These are phyloP conservation scores for Arabidopsis lyrata DNA, from an alignment of 441 rosid genomes.

Conservation along the genomic window DNA sequence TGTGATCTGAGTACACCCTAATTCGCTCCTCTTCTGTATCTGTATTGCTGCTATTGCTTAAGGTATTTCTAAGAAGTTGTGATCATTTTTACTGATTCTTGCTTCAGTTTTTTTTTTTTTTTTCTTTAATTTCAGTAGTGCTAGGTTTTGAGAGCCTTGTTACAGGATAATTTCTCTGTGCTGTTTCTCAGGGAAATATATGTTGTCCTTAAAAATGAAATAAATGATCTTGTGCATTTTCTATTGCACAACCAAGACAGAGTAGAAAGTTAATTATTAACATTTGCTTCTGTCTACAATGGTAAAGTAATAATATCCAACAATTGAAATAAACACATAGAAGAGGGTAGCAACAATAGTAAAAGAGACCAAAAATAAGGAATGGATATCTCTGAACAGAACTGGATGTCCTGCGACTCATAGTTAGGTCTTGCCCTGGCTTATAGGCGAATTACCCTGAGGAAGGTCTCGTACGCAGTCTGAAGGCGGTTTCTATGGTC, in stretches of 20 bases:
- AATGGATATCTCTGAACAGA: neutral
- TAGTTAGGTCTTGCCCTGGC: conserved; percentile 18
- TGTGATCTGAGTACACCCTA: conserved; percentile 18
- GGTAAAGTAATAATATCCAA: neutral
- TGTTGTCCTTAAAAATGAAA: neutral
- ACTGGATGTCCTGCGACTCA: neutral
- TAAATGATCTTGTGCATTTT: neutral
- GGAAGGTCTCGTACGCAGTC: conserved; percentile 52
- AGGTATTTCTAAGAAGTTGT: neutral
- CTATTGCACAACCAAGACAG: conserved; percentile 7
- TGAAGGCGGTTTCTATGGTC: conserved; percentile 52
- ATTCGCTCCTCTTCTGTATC: neutral
- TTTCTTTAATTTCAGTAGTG: neutral
- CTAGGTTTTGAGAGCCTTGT: neutral
- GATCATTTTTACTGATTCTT: neutral
- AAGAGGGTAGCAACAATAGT: neutral
- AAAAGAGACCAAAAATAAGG: conserved; percentile 3
- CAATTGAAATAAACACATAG: neutral
- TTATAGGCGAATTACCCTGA: conserved; percentile 49
- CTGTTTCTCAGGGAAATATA: neutral
- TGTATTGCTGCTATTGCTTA: conserved; percentile 26
- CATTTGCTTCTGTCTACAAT: conserved; percentile 17
- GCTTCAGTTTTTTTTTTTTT: neutral
- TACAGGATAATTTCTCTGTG: neutral
- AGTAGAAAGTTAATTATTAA: conserved; percentile 8